Evolutionary conservation across 371 early-diverging fungal genomes (phyloP), one percentile per base, ranked within the genome.

Genomic region (Mortierella sp.): DNA sequence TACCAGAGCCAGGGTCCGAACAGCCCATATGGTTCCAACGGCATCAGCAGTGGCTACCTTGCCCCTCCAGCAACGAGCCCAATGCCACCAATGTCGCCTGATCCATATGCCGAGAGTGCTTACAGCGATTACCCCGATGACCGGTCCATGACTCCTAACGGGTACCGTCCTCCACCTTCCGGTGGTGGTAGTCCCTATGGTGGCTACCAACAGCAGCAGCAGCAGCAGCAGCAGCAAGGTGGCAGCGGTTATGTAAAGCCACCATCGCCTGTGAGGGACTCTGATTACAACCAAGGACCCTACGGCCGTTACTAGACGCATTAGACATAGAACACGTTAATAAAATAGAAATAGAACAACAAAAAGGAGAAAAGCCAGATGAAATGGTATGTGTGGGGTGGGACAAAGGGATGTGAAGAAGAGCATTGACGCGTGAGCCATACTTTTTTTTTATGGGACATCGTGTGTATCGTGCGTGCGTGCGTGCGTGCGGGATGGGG

Each of bases 61-160:
- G 65, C 65, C 2, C 65, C 65, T 24, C 65, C 38, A 5, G 35
- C 38, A 58, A 56, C 46, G 48, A 71, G 55, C 1, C 71, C 79
- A 2, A 21, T 44, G 4, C 73, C 80, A 32, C 75, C 77, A 5
- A 41, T 54, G 58, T 74, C 78, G 16, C 65, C 78, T 12, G 81
- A 81, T 49, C 85, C 81, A 4, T 84, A 84, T 71, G 85, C 81
- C 14, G 85, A 76, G 65, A 81, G 85, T 54, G 85, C 81, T 11
- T 81, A 38, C 51, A 78, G 81, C 43, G 80, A 79, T 12, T 75
- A 68, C 51, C 38, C 27, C 3, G 85, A 84, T 65, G 74, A 81
- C 32, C 81, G 85, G 16, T 79, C 85, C 12, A 10, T 75, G 72
- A 72, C 44, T 44, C 77, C 84, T 29, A 44, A 51, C n/a, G 70